Conservation (phyloP, 2,329 filamentous ascomycete genomes). For the Aspergillus spinulosporus region DNA sequence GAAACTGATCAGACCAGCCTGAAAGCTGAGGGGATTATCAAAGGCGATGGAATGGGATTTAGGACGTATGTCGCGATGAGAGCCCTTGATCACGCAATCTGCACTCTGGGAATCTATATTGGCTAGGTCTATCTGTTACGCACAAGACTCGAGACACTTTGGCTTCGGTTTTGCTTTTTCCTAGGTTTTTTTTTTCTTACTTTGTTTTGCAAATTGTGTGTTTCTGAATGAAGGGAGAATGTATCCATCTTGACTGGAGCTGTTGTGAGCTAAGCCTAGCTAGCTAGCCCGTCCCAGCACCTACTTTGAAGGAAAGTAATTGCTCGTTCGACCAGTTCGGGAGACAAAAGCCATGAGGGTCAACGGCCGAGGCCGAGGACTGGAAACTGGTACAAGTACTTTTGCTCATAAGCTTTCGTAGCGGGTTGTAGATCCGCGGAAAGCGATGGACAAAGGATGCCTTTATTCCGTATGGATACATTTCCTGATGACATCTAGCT, state of each 20-base stretch:
- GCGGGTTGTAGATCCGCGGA: not conserved
- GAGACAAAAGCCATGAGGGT: not conserved
- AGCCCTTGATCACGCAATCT: slow-evolving; percentile 31
- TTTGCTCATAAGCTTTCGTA: not conserved
- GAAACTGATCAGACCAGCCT: not conserved
- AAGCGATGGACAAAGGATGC: not conserved
- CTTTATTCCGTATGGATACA: not conserved
- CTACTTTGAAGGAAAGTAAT: slow-evolving; percentile 12
- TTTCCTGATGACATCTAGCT: slow-evolving; percentile 7
- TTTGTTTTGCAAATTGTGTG: not conserved
- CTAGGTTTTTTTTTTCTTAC: not conserved
- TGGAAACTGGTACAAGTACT: not conserved
- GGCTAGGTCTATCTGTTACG: no score
- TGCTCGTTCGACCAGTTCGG: not conserved
- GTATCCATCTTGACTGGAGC: not conserved
- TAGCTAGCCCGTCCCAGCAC: slow-evolving; percentile 3
- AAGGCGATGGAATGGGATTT: not conserved
- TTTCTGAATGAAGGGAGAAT: slow-evolving; percentile 19
- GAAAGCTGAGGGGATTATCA: not conserved
- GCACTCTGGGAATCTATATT: not conserved
- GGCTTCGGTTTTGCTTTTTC: slow-evolving; percentile 6
- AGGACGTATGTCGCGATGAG: slow-evolving; percentile 27
- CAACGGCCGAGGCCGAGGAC: not conserved
- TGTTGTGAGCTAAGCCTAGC: not conserved
- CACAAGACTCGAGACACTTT: not conserved